Percentiles rank a stretch among this genome's conserved stretches.
Evolutionary conservation across 78 protist species (phyloP).

Genomic region (Dictyostelium intermedium): DNA sequence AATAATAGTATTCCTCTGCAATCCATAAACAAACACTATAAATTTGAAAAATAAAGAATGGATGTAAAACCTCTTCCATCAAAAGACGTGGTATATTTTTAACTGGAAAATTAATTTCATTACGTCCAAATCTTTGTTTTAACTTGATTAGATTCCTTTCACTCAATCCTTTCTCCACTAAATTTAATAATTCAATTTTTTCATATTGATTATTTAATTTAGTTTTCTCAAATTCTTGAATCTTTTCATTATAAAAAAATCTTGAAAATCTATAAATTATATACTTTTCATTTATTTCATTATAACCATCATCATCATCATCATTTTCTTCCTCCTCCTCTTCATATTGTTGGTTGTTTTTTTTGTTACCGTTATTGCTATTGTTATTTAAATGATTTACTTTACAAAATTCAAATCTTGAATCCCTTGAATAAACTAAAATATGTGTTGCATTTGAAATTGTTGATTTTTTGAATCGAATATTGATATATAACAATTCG

Average conservation of each 20-base stretch:
- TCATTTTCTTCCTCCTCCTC: too few species aligned
- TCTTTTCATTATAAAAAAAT: not conserved
- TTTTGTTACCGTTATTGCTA: too few species aligned
- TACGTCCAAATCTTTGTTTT: not conserved
- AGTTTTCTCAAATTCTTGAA: not conserved
- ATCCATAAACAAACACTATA: conserved; percentile 85
- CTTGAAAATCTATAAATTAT: conserved; percentile 22
- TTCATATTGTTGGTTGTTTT: too few species aligned
- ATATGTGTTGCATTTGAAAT: not conserved
- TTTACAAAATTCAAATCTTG: conserved; percentile 6
- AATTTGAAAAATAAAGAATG: conserved; percentile 94
- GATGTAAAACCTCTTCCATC: conserved; percentile 89
- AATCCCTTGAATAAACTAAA: not conserved
- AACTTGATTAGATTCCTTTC: not conserved
- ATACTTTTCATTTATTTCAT: not conserved
- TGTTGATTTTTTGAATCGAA: not conserved
- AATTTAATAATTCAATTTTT: not conserved
- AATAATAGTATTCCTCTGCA: conserved; percentile 83
- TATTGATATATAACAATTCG: not conserved
- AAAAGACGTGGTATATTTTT: conserved; percentile 66
- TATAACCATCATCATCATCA: not conserved
- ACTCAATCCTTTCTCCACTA: not conserved
- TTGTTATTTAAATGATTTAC: not conserved
- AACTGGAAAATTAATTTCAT: conserved; percentile 44
- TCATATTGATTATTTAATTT: not conserved